Evolutionary conservation across 2,329 filamentous ascomycete species (phyloP).

Genomic region (Pseudogymnoascus sp.): DNA sequence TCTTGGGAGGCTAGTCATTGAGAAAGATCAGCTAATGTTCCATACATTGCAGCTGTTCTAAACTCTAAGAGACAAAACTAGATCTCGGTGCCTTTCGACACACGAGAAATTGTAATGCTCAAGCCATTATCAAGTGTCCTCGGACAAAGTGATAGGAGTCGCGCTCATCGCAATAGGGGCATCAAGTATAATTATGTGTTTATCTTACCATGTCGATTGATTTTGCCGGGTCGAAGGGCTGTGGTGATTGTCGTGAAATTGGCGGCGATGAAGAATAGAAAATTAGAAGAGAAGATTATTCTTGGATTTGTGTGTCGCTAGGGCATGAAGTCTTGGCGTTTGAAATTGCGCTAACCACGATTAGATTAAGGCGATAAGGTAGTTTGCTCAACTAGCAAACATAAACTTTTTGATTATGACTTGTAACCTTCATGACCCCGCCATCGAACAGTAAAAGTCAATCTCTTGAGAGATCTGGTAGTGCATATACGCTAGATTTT

Average conservation of each 20-base stretch:
- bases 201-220: slow-evolving; percentile 58
- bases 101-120: slow-evolving; percentile 41
- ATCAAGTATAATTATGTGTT: slow-evolving; percentile 18
- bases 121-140: slow-evolving; percentile 50
- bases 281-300: slow-evolving; percentile 27
- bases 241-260: slow-evolving; percentile 40
- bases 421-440: slow-evolving; percentile 12
- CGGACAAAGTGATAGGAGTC: slow-evolving; percentile 29
- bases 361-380: slow-evolving; percentile 7
- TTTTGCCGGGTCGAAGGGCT: slow-evolving; percentile 40
- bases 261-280: slow-evolving; percentile 33
- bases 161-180: slow-evolving; percentile 22
- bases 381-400: slow-evolving; percentile 16
- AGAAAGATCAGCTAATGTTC: slow-evolving; percentile 52
- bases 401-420: slow-evolving; percentile 15
- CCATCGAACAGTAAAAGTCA: not conserved
- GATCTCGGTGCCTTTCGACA: slow-evolving; percentile 28
- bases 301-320: slow-evolving; percentile 18
- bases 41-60: slow-evolving; percentile 74
- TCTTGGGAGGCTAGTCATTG: slow-evolving; percentile 74
- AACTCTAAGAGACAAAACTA: slow-evolving; percentile 74
- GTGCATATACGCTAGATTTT: slow-evolving; percentile 14
- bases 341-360: slow-evolving; percentile 3
- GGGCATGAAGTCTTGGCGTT: slow-evolving; percentile 24
- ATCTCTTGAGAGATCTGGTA: slow-evolving; percentile 12